Conservation (phyloP, 768 basidiomycete genomes). For the Coprinopsis marcescibilis region DNA sequence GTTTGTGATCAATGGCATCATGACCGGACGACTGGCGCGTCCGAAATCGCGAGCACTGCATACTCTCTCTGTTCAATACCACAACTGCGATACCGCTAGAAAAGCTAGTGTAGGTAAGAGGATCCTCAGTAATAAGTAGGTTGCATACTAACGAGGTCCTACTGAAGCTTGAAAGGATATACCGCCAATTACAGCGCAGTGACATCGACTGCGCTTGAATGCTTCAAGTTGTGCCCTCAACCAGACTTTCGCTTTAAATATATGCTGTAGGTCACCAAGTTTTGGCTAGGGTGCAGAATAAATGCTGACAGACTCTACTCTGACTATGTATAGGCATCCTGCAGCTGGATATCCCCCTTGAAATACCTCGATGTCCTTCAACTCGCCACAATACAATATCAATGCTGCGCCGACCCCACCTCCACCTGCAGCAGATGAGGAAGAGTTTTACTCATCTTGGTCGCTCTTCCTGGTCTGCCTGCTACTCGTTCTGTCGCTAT, state of each 20-base stretch:
- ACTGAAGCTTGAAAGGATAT: no score
- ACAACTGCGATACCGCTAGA: no score
- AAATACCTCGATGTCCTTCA: constrained; percentile 10
- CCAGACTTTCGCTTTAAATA: constrained; percentile 2
- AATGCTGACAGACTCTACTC: not conserved
- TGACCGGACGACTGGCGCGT: no score
- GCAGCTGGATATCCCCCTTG: constrained; percentile 6
- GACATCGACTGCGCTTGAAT: not conserved
- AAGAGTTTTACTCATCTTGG: constrained; percentile 91
- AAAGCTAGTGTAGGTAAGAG: no score
- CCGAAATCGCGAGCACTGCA: no score
- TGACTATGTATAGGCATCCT: not conserved
- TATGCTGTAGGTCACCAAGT: constrained; percentile 1
- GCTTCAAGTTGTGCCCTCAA: constrained; percentile 1
- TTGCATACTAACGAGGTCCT: no score
- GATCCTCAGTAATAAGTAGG: no score
- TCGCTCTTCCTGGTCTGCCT: constrained; percentile 90
- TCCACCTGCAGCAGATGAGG: constrained; percentile 57
- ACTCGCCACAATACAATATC: not conserved
- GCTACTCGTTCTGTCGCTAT: constrained; percentile 89
- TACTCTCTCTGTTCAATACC: no score
- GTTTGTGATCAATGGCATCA: no score
- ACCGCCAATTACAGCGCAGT: not conserved
- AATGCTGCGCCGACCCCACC: constrained; percentile 28
- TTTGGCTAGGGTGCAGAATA: not conserved